A percentile compares a stretch with the other conserved stretches of the same genome.
Conservation (phyloP, 768 basidiomycete genomes). For the Trametes sanguinea region DNA sequence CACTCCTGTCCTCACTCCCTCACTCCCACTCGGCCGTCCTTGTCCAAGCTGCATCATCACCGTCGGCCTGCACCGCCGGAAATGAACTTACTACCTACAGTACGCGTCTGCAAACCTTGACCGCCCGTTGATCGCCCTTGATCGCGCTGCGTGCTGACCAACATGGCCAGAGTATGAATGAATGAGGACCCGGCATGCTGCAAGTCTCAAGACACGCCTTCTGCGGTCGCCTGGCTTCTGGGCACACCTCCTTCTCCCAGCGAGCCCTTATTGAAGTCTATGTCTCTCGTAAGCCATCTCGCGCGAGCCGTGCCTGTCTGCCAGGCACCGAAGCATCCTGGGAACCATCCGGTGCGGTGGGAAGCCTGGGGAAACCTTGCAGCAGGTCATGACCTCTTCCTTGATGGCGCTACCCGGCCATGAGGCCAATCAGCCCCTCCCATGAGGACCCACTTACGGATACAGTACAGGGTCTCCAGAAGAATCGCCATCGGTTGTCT, state of each 20-base stretch:
- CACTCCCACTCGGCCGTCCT: neutral
- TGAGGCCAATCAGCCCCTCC: slow-evolving; percentile 4
- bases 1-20: too few species aligned
- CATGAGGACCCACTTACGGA: slow-evolving; percentile 7
- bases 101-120: neutral
- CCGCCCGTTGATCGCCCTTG: slow-evolving; percentile 17
- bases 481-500: neutral
- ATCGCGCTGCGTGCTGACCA: slow-evolving; percentile 1
- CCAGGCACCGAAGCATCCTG: slow-evolving; percentile 21
- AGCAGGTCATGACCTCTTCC: slow-evolving; percentile 7
- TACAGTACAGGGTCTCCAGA: neutral
- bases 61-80: slow-evolving; percentile 2
- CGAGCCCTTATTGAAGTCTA: slow-evolving; percentile 8
- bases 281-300: slow-evolving; percentile 10
- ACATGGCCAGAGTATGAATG: neutral
- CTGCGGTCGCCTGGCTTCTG: neutral
- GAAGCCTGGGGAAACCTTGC: neutral
- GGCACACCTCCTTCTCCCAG: neutral
- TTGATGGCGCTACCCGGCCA: slow-evolving; percentile 5
- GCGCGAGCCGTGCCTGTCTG: slow-evolving; percentile 18
- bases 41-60: neutral
- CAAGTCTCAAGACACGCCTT: neutral
- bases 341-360: neutral
- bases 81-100: neutral
- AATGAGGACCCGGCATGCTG: neutral